Evolutionary conservation across 495 filamentous ascomycete genomes (phyloP).

Genomic region (Glutinoglossum americanum): DNA sequence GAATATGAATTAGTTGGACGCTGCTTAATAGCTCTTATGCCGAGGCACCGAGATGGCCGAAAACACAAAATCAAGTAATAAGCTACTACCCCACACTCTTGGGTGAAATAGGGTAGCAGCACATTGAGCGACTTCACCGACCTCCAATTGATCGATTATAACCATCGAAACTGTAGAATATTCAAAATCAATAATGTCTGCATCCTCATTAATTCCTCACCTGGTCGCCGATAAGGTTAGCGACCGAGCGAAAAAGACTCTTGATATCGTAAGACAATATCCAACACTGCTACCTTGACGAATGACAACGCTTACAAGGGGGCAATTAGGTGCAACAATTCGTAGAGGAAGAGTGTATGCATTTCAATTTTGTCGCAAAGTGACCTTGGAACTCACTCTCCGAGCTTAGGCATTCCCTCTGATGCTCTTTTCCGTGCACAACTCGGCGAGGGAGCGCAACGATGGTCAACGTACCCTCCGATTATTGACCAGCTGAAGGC

Average conservation of each 20-base stretch:
- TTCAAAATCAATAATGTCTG: background rate
- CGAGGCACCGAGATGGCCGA: background rate
- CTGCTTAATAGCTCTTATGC: background rate
- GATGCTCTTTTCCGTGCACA: slow-evolving; percentile 44
- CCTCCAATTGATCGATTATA: background rate
- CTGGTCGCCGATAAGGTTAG: slow-evolving; percentile 31
- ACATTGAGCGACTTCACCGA: background rate
- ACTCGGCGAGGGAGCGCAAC: slow-evolving; percentile 47
- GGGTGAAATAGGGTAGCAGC: too few species aligned
- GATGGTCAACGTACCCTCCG: slow-evolving; percentile 58
- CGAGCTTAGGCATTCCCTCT: slow-evolving; percentile 18
- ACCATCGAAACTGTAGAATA: background rate
- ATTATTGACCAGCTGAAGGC: slow-evolving; percentile 77
- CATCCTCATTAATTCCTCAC: slow-evolving; percentile 14
- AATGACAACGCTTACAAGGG: slow-evolving; percentile 9
- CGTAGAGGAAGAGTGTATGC: slow-evolving; percentile 85
- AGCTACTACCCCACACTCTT: too few species aligned
- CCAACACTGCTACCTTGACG: background rate
- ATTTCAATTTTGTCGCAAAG: background rate
- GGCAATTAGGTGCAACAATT: slow-evolving; percentile 61
- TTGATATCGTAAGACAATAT: slow-evolving; percentile 31
- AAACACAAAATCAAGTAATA: background rate
- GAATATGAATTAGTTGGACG: too few species aligned
- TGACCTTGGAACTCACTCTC: background rate
- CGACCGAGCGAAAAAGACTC: slow-evolving; percentile 56